Conservation (phyloP, 495 filamentous ascomycete species). For the Talaromyces adpressus region DNA sequence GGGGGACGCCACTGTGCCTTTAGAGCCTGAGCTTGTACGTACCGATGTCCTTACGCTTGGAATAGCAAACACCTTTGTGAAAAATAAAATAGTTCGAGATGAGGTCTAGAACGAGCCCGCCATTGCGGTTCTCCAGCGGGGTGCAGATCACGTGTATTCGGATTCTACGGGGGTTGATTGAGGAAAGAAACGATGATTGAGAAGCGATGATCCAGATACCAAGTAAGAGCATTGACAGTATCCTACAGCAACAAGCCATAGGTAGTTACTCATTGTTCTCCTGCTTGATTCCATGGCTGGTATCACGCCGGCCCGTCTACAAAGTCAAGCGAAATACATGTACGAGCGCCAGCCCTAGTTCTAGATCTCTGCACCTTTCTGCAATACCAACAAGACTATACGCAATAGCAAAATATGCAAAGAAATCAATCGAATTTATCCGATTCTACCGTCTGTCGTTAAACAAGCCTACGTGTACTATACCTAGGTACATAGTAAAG, state of each 20-base stretch:
- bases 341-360: background rate
- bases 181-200: background rate
- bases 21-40: background rate
- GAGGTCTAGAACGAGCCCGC: constrained; percentile 8
- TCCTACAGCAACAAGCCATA: background rate
- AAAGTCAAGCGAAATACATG: no score
- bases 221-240: background rate
- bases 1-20: background rate
- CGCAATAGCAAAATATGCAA: no score
- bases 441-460: no score
- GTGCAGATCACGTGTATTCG: constrained; percentile 5
- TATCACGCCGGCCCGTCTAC: background rate
- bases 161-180: background rate
- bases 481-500: background rate
- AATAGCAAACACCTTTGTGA: background rate
- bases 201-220: no score
- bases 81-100: background rate
- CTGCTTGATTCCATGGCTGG: background rate
- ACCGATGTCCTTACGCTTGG: no score
- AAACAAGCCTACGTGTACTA: background rate
- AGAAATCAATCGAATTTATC: background rate
- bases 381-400: no score
- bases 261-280: background rate
- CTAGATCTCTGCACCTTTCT: background rate
- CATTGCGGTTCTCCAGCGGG: constrained; percentile 6